phyloP scores from a whole-genome alignment of 371 early-diverging fungal genomes.

The Syncephalastrum sp. region DNA sequence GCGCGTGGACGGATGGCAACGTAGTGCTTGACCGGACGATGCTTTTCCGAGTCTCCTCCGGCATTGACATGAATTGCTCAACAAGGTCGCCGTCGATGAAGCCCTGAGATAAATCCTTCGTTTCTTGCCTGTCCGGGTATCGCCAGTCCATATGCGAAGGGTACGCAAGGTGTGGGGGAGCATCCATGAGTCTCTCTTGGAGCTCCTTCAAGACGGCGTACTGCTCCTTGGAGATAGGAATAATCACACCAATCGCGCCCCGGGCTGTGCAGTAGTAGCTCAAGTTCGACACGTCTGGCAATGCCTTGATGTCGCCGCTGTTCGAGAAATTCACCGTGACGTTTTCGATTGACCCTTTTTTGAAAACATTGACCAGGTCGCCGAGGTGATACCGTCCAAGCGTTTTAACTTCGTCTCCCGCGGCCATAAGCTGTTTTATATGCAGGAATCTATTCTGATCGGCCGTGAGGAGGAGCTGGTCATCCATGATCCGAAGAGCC shows the following conservation, averaged over 20 bases:
- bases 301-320: too few relatives aligned
- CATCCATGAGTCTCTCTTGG: conserved; percentile 60
- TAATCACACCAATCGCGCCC: conserved; percentile 80
- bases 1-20: too few relatives aligned
- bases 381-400: conserved; percentile 68
- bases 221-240: conserved; percentile 56
- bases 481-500: conserved; percentile 60
- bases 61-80: conserved; percentile 58
- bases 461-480: conserved; percentile 62
- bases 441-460: conserved; percentile 62
- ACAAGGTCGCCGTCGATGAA: conserved; percentile 92
- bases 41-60: too few relatives aligned
- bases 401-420: too few relatives aligned
- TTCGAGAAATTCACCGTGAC: not conserved
- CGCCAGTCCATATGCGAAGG: conserved; percentile 69
- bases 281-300: conserved; percentile 17
- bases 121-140: conserved; percentile 32
- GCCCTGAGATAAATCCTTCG: conserved; percentile 18
- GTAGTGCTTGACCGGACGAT: too few relatives aligned
- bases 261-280: conserved; percentile 76
- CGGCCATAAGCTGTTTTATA: too few relatives aligned
- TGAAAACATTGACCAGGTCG: conserved; percentile 75
- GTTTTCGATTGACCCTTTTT: conserved; percentile 3
- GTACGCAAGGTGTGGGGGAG: conserved; percentile 57
- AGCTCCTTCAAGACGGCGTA: conserved; percentile 61